Evolutionary conservation across 2,329 filamentous ascomycete species (phyloP), one percentile per base, ranked within the genome.

Genomic region (Nigrograna mackinnonii): DNA sequence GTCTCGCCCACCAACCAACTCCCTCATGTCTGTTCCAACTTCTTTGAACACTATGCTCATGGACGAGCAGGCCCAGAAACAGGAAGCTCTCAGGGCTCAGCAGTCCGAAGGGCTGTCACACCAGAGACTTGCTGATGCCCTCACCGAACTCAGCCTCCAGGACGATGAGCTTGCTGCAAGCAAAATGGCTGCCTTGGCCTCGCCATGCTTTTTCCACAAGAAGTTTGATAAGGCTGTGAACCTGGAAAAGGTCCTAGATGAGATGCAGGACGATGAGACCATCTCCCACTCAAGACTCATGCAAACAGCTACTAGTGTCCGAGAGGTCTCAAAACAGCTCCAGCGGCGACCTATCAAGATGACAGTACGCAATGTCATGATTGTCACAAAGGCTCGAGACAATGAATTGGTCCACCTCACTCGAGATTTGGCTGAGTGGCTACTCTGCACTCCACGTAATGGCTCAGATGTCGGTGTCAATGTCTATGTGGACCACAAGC

Each of bases 121-220:
- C 18, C 81, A 85, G 58, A 82, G 81, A 46, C 78, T 91, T 7
- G 84, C 84, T 6, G 71, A 76, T 6, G 78, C 79, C n/a, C 66
- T 82, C 20, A 75, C 78, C 14, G 76, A 74, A 47, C 64, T 83
- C 28, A 76, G 77, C 43, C 46, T 75, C 22, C 54, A 67, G 56
- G 64, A 79, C 59, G 61, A 50, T 51, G 76, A 57, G 62, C 71
- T 57, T 17, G 55, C 64, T 37, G 39, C 70, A 14, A 68, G 57
- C 51, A 70, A 64, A 49, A 78, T 91, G 54, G 80, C 85, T 9
- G 79, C 86, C 7, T 75, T 97, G 39, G 86, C 92, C 57, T 96
- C 91, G 33, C 94, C 94, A 12, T 99, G 94, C 74, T 99, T 95
- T 73, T 97, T 96, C 74, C 94, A 99, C 72, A 89, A 95, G 71